Percentiles rank a stretch among this genome's conserved stretches.
phyloP scores from a whole-genome alignment of 2,329 filamentous ascomycete genomes.

The Colletotrichum liaoningense region DNA sequence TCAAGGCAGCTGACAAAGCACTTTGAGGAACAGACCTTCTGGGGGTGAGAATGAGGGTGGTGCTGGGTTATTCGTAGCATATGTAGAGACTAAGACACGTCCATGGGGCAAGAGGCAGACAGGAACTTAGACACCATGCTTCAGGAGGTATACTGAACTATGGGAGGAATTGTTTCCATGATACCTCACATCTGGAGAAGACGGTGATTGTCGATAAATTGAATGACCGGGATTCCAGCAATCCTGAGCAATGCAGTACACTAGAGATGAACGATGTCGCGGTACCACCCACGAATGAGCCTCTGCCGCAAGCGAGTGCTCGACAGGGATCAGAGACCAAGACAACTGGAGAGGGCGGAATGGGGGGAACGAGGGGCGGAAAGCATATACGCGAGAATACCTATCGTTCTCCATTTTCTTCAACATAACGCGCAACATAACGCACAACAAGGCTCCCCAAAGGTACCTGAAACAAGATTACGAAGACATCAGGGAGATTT shows the following conservation, averaged over 20 bases:
- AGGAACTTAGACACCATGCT: not conserved
- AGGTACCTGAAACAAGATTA: not conserved
- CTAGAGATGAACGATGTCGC: slow-evolving; percentile 3
- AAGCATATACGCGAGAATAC: not conserved
- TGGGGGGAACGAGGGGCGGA: not conserved
- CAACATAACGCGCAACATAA: not conserved
- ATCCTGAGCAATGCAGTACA: not conserved
- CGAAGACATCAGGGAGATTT: not conserved
- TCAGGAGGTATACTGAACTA: too few species aligned
- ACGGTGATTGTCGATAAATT: not conserved
- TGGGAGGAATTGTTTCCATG: not conserved
- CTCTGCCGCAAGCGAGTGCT: slow-evolving; percentile 4
- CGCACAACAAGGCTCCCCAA: not conserved
- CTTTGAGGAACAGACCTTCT: not conserved
- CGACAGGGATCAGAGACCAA: slow-evolving; percentile 1
- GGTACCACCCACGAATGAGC: not conserved
- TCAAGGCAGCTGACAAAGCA: not conserved
- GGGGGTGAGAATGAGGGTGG: not conserved
- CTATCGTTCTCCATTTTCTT: not conserved
- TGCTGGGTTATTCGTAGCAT: not conserved
- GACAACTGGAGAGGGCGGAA: not conserved
- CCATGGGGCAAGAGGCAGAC: not conserved
- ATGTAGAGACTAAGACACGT: not conserved
- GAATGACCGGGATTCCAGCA: not conserved
- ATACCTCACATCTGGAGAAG: not conserved